Conservation (phyloP, 768 basidiomycete genomes). For the Fomitopsis pulvina region DNA sequence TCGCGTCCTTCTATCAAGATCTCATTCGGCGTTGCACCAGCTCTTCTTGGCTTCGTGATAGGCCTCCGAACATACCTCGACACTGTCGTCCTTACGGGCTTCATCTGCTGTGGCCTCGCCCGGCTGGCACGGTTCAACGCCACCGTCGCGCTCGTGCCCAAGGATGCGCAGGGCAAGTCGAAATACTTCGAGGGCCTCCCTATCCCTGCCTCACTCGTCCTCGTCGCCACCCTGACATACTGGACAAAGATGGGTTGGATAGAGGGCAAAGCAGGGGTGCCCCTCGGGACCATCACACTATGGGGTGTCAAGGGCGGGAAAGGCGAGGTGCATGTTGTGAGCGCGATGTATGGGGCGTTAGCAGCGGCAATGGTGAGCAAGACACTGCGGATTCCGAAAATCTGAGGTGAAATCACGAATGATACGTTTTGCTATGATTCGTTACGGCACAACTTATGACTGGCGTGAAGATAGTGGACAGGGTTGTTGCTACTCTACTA, state of each 20-base stretch:
- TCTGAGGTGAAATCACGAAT: slow-evolving; percentile 24
- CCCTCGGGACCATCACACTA: slow-evolving; percentile 63
- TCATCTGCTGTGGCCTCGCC: slow-evolving; percentile 94
- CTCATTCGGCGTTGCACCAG: slow-evolving; percentile 96
- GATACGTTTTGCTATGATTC: neutral
- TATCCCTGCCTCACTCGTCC: slow-evolving; percentile 81
- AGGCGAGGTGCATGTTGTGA: slow-evolving; percentile 80
- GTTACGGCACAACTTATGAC: slow-evolving; percentile 12
- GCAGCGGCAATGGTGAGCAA: slow-evolving; percentile 98
- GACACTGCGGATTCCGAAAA: slow-evolving; percentile 82
- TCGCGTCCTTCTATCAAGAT: slow-evolving; percentile 45
- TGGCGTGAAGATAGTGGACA: too few relatives aligned
- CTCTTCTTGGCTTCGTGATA: slow-evolving; percentile 85
- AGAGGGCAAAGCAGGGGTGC: slow-evolving; percentile 67
- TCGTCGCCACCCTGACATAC: slow-evolving; percentile 74
- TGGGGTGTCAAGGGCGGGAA: slow-evolving; percentile 69
- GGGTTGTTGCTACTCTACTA: neutral
- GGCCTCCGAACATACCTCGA: slow-evolving; percentile 91
- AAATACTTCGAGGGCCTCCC: slow-evolving; percentile 98
- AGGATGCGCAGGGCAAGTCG: slow-evolving; percentile 79
- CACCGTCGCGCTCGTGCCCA: slow-evolving; percentile 90
- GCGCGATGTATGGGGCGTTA: slow-evolving; percentile 77
- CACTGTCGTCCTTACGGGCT: slow-evolving; percentile 77
- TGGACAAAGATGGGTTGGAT: slow-evolving; percentile 87
- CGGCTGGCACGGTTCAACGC: slow-evolving; percentile 98